Evolutionary conservation across 495 filamentous ascomycete genomes (phyloP).

Genomic region (Halenospora varia): DNA sequence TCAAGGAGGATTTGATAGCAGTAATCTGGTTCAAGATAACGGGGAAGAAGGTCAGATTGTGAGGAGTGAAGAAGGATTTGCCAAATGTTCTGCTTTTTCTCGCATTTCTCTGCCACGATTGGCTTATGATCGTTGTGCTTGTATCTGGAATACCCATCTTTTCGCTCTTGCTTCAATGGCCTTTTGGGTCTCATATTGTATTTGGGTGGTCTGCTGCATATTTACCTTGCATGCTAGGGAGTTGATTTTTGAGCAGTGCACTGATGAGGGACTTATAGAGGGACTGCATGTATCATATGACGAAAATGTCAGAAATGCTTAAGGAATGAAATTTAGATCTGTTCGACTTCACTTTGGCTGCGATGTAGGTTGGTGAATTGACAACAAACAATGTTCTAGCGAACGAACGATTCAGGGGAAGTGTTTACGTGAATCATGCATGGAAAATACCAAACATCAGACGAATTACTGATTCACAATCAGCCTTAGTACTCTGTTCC

Average conservation of each 20-base stretch:
- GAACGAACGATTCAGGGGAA: no score
- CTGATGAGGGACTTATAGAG: background rate
- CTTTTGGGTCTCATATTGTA: background rate
- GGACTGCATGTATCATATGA: slow-evolving; percentile 3
- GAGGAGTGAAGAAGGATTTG: background rate
- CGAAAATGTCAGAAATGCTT: background rate
- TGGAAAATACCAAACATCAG: no score
- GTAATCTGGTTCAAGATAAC: slow-evolving; percentile 51
- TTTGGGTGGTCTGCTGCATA: background rate
- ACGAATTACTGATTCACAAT: no score
- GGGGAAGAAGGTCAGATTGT: slow-evolving; percentile 49
- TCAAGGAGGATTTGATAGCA: slow-evolving; percentile 54
- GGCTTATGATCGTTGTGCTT: background rate
- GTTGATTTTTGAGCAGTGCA: background rate
- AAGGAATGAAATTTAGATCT: background rate
- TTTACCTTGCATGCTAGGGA: background rate
- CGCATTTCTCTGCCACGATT: background rate
- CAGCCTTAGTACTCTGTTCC: no score
- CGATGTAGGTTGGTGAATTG: no score
- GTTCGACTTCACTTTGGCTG: no score
- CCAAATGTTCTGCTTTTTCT: slow-evolving; percentile 1
- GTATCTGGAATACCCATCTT: slow-evolving; percentile 4
- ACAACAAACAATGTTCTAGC: no score
- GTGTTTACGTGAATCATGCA: no score
- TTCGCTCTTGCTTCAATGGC: background rate